Base-by-base conservation (phyloP, 108 stramenopile genomes). In the Parietichytrium sp. region DNA sequence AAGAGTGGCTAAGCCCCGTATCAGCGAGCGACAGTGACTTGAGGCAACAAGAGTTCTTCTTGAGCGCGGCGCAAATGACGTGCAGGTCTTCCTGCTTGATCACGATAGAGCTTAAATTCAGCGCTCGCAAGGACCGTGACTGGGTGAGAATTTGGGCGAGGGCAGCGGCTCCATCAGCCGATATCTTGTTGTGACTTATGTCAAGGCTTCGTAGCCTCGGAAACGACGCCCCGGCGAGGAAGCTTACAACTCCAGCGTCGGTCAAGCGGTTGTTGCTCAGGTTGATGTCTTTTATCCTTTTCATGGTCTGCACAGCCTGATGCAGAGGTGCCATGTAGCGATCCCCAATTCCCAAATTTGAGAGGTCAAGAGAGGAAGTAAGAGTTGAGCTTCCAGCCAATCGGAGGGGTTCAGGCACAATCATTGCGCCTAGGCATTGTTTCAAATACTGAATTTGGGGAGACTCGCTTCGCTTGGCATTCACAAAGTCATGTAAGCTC, bases 301-400 rank as follows among this genome's bases (percentile, higher is more conserved):
- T 33, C 42, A 45, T 8, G 20, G 10, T 72, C 10, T 42, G 61
- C 16, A 72, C 10, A 27, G 38, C 61, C 6, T 27, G 10, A 7
- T 33, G 38, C 33, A 72, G 7, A 8, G 61, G 38, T 16, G 29
- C 33, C 61, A 42, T 42, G 20, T 72, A 42, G 29, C n/a, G 38
- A 20, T 72, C 42, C 1, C 61, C 61, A 27, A 72, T 72, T 6
- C 61, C 61, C 36, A 72, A 72, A 25, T 72, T 33, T n/a, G 38
- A 6, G 2, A 72, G 20, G 45, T 72, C 45, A 6, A 72, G 3
- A 6, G 3, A n/a, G 29, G 38, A n/a, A n/a, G n/a, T n/a, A n/a
- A n/a, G 2, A 20, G 61, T 2, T 25, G 36, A 33, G 42, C 23
- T 72, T 42, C 45, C 61, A 2, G 61, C 18, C 13, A 72, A 42